Percentiles rank a stretch among this genome's conserved stretches.
Conservation (phyloP, 768 basidiomycete genomes). For the Boletus patriciae region DNA sequence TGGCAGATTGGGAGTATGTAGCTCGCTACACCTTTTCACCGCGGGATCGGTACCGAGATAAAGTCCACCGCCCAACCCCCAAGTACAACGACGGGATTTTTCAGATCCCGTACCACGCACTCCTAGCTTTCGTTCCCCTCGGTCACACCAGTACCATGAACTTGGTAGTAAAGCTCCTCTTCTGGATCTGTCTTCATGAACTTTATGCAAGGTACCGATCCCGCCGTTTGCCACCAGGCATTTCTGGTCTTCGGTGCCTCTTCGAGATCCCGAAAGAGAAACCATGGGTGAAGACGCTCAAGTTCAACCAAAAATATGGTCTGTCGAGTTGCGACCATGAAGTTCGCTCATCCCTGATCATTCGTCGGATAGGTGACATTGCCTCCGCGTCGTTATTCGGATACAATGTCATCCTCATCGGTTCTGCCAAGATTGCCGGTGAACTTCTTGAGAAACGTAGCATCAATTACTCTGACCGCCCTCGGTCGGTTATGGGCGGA, state of each 20-base stretch:
- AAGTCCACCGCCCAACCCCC: too few relatives aligned
- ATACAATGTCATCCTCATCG: conserved; percentile 43
- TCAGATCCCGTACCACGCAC: too few relatives aligned
- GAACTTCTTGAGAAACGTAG: conserved; percentile 49
- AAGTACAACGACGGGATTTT: too few relatives aligned
- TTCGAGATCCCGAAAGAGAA: conserved; percentile 11
- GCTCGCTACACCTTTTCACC: too few relatives aligned
- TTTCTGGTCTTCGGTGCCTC: conserved; percentile 11
- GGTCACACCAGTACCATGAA: too few relatives aligned
- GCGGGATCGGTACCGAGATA: too few relatives aligned
- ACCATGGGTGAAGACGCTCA: conserved; percentile 11
- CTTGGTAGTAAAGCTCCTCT: not conserved
- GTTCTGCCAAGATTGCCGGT: conserved; percentile 39
- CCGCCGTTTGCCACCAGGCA: conserved; percentile 15
- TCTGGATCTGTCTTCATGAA: not conserved
- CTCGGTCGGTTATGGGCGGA: conserved; percentile 15
- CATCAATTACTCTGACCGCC: conserved; percentile 38
- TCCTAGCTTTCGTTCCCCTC: too few relatives aligned
- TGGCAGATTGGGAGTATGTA: too few relatives aligned
- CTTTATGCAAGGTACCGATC: conserved; percentile 2
- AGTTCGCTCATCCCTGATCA: not conserved
- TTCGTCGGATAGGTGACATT: conserved; percentile 12
- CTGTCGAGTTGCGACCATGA: not conserved
- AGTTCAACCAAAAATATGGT: conserved; percentile 17
- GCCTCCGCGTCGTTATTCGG: conserved; percentile 9